phyloP scores from a whole-genome alignment of 306 rosid genomes.

The Luffa aegyptiaca region DNA sequence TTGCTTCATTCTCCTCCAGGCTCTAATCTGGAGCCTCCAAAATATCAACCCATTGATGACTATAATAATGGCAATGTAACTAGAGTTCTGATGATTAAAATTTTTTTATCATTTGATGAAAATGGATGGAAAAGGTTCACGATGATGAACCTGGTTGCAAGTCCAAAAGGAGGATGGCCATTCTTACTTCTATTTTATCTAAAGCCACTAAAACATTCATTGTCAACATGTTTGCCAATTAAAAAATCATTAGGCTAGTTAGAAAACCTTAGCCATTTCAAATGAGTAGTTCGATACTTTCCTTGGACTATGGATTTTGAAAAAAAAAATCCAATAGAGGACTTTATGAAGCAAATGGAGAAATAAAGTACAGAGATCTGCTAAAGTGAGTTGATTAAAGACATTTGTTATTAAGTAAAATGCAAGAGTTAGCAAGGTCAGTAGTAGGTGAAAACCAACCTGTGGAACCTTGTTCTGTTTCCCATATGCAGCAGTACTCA shows the following conservation, averaged over 20 bases:
- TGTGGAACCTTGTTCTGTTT: conserved; percentile 90
- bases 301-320: not conserved
- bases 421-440: not conserved
- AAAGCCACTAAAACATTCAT: no score
- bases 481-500: conserved; percentile 75
- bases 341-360: not conserved
- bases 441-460: conserved; percentile 27
- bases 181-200: no score
- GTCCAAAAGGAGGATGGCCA: no score
- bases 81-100: not conserved
- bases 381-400: not conserved
- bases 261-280: not conserved
- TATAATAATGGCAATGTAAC: not conserved
- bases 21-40: not conserved
- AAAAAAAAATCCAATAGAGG: not conserved
- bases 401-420: not conserved
- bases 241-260: no score
- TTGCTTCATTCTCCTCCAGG: not conserved
- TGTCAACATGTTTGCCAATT: no score
- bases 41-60: not conserved
- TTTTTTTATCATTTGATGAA: not conserved
- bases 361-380: not conserved
- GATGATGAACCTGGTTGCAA: no score
- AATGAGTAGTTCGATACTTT: not conserved
- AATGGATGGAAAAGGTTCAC: not conserved